A percentile compares a stretch with the other conserved stretches of the same genome.
phyloP scores from a whole-genome alignment of 2,329 filamentous ascomycete species.

The Alternaria sp. region DNA sequence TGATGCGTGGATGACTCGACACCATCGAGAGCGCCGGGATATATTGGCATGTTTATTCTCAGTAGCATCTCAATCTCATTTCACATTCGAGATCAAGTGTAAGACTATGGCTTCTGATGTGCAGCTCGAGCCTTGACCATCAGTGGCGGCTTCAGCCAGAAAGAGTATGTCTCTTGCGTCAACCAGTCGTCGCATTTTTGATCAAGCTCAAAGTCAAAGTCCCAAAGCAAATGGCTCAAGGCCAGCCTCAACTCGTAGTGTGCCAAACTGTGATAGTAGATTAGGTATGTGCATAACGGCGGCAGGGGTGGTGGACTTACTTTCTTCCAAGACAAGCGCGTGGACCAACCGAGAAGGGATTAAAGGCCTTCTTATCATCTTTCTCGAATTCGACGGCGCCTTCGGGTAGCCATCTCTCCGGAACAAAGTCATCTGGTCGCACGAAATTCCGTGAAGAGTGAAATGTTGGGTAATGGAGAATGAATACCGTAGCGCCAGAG shows the following conservation, averaged over 20 bases:
- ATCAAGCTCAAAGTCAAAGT: constrained; percentile 5
- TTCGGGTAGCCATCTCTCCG: constrained; percentile 7
- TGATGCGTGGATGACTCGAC: no score
- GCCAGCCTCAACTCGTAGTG: constrained; percentile 7
- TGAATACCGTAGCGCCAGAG: background rate
- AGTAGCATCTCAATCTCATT: background rate
- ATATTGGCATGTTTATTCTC: background rate
- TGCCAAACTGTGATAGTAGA: background rate
- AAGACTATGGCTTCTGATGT: background rate
- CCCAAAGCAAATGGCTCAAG: constrained; percentile 4
- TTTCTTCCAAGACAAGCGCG: constrained; percentile 13
- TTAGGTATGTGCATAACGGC: background rate
- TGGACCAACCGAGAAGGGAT: constrained; percentile 6
- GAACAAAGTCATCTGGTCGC: constrained; percentile 1
- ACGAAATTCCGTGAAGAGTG: constrained; percentile 9
- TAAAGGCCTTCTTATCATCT: constrained; percentile 12
- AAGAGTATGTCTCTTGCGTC: constrained; percentile 6
- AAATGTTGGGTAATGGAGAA: constrained; percentile 8
- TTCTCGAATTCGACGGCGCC: constrained; percentile 2
- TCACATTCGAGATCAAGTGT: background rate
- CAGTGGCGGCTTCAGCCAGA: constrained; percentile 10
- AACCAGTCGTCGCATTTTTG: constrained; percentile 3
- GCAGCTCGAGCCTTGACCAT: constrained; percentile 2
- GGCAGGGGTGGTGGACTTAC: background rate
- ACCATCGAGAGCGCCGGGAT: background rate